These are phyloP conservation scores for Pulveroboletus sp. DNA, from an alignment of 1,284 basidiomycete species.

Conservation along the genomic window DNA sequence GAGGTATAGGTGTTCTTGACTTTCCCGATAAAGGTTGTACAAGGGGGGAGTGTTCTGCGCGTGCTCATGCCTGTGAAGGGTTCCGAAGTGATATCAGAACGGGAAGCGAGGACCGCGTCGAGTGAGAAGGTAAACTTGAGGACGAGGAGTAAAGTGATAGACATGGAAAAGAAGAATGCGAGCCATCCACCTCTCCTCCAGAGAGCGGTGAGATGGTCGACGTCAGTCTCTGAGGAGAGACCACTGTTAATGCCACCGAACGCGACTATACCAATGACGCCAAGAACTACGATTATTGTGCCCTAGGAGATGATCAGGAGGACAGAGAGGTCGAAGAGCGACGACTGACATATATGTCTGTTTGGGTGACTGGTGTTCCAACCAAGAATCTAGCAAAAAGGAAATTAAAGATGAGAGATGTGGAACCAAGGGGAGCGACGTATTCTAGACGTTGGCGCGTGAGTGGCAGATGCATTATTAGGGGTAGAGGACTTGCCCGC, in stretches of 20 bases:
- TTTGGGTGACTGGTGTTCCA: constrained; percentile 77
- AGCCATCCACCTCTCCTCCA: constrained; percentile 89
- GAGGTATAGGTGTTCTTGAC: constrained; percentile 44
- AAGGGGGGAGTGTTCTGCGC: constrained; percentile 28
- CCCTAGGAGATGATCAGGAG: constrained; percentile 49
- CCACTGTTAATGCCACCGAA: constrained; percentile 84
- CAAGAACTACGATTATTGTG: constrained; percentile 77
- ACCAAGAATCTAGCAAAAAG: constrained; percentile 83
- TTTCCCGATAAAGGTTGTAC: constrained; percentile 36
- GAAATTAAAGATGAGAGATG: constrained; percentile 87
- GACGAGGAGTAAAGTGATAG: constrained; percentile 64
- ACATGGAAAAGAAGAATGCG: constrained; percentile 81
- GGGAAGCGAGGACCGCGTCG: constrained; percentile 65
- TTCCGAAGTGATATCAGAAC: constrained; percentile 60
- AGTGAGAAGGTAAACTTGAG: constrained; percentile 67
- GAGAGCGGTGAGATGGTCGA: constrained; percentile 71
- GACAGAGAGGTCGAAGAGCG: neutral
- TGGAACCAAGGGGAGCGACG: constrained; percentile 81
- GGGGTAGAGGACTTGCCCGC: constrained; percentile 53
- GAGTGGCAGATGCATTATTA: neutral
- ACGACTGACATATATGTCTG: constrained; percentile 70
- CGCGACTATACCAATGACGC: constrained; percentile 83
- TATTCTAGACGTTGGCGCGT: constrained; percentile 55
- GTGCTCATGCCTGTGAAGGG: constrained; percentile 51
- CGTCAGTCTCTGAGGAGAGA: constrained; percentile 66